Conservation (phyloP, 2,329 filamentous ascomycete species). For the Paradendryphiella salina region DNA sequence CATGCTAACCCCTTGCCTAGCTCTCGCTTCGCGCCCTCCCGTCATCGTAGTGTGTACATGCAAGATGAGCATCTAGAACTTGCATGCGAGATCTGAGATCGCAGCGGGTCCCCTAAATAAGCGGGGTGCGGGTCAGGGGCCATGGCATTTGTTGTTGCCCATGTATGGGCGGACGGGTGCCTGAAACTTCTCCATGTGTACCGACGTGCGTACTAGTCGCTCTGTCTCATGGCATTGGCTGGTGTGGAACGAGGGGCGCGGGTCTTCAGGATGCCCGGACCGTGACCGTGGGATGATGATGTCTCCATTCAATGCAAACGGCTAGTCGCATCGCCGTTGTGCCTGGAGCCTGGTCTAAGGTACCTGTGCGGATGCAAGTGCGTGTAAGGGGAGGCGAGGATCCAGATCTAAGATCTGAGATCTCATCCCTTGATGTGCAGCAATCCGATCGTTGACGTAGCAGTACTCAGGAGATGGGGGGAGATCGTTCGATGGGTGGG, state of each 20-base stretch:
- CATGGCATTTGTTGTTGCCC: slow-evolving; percentile 5
- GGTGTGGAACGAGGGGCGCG: neutral
- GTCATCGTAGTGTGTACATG: neutral
- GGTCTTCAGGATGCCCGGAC: neutral
- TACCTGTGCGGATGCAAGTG: neutral
- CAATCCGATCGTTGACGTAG: slow-evolving; percentile 16
- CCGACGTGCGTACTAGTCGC: neutral
- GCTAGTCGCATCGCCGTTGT: slow-evolving; percentile 1
- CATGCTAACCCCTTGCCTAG: neutral
- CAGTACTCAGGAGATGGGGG: neutral
- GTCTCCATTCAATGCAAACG: slow-evolving; percentile 5
- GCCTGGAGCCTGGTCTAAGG: neutral
- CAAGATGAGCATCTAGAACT: neutral
- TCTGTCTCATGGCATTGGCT: neutral
- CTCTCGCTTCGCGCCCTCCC: neutral
- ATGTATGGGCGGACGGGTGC: neutral
- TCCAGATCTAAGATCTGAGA: neutral
- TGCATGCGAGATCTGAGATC: slow-evolving; percentile 12
- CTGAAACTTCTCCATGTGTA: slow-evolving; percentile 8
- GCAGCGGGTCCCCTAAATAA: neutral
- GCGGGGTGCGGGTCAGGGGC: neutral
- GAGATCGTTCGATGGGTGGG: slow-evolving; percentile 4
- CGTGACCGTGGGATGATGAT: neutral
- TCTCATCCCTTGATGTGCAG: neutral
- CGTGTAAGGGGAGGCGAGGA: neutral